Percentiles rank a stretch among this genome's conserved stretches.
These are phyloP conservation scores for Komagataella mondaviorum DNA, from an alignment of 805 yeast species.

Conservation along the genomic window DNA sequence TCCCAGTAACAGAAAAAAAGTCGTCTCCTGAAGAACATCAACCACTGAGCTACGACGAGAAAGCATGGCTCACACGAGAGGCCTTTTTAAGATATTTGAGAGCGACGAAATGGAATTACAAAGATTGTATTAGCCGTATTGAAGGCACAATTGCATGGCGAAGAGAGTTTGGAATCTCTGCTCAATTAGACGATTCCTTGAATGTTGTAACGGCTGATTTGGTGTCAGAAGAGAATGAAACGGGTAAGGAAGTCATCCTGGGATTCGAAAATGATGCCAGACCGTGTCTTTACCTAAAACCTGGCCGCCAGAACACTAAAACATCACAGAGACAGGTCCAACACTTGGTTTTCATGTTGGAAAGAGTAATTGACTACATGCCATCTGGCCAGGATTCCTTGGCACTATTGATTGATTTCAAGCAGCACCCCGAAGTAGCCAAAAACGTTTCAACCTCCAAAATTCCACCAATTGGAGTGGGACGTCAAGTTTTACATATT, in stretches of 20 bases:
- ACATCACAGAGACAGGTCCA: conserved; percentile 88
- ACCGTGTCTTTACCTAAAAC: conserved; percentile 85
- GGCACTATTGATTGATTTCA: conserved; percentile 85
- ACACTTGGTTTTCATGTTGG: conserved; percentile 86
- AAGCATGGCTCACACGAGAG: conserved; percentile 88
- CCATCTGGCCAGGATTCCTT: conserved; percentile 93
- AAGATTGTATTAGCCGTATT: conserved; percentile 61
- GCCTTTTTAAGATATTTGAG: conserved; percentile 82
- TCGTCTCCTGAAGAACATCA: conserved; percentile 17
- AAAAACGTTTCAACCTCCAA: conserved; percentile 44
- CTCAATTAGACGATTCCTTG: conserved; percentile 27
- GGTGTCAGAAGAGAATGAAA: conserved; percentile 59
- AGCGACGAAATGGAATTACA: conserved; percentile 82
- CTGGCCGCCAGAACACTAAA: conserved; percentile 93
- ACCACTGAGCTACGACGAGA: conserved; percentile 39
- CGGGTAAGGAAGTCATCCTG: conserved; percentile 84
- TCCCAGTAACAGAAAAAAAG: conserved; percentile 36
- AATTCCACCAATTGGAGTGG: conserved; percentile 80
- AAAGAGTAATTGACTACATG: conserved; percentile 87
- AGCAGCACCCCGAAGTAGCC: conserved; percentile 49
- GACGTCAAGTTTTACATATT: conserved; percentile 85
- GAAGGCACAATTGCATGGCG: conserved; percentile 83
- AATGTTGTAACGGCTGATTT: conserved; percentile 41
- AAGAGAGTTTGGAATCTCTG: conserved; percentile 71
- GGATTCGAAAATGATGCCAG: conserved; percentile 86